These are phyloP conservation scores for Epichloe baconii DNA, from an alignment of 2,329 filamentous ascomycete genomes.

Conservation along the genomic window DNA sequence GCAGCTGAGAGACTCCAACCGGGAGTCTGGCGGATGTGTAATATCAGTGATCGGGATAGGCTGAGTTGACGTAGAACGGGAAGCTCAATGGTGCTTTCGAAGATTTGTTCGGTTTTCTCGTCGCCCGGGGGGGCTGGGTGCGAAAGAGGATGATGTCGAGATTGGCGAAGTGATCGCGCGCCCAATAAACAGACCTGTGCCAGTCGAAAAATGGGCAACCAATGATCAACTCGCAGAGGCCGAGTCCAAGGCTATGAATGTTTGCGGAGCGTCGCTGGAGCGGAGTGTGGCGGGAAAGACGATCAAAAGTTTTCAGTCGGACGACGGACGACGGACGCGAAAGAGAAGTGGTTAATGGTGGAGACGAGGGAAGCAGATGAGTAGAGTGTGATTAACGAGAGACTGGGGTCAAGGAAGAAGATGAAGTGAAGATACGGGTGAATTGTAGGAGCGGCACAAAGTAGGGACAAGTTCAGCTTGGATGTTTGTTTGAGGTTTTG, in stretches of 20 bases:
- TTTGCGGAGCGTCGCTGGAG: too few relatives aligned
- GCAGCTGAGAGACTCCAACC: conserved; percentile 21
- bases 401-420: conserved; percentile 1
- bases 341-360: not conserved
- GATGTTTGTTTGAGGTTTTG: conserved; percentile 1
- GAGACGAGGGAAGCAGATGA: not conserved
- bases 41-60: not conserved
- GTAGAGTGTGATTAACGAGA: conserved; percentile 1
- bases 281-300: too few relatives aligned
- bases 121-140: not conserved
- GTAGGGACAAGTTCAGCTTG: not conserved
- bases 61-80: not conserved
- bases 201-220: not conserved
- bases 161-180: not conserved
- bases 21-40: conserved; percentile 17
- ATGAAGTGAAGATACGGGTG: not conserved
- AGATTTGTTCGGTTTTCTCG: not conserved
- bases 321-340: not conserved
- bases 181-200: not conserved
- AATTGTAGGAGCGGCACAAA: not conserved
- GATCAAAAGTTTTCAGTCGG: not conserved
- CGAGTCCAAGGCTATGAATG: not conserved
- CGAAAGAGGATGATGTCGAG: not conserved
- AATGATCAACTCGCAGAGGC: not conserved
- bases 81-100: not conserved